Base-by-base conservation (phyloP, 2,329 filamentous ascomycete species). In the Pseudopyrenochaeta lycopersici region DNA sequence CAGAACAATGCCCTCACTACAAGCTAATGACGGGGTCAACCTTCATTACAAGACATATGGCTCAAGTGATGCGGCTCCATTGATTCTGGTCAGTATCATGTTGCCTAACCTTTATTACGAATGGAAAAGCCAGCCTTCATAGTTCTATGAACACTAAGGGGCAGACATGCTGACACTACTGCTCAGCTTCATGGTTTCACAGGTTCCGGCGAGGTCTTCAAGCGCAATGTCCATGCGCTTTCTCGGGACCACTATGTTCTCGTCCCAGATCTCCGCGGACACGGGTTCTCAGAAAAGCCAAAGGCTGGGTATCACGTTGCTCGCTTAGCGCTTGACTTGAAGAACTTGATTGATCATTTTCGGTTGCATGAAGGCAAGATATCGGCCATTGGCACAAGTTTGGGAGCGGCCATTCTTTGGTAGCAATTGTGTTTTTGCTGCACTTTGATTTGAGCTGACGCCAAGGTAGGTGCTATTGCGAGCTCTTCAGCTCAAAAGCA, bases 141-240 rank as follows among this genome's bases (percentile, higher is more conserved):
- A 1, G 21, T 21, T 14, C 15, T 33, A 14, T n/a, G 2, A 21
- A 11, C 7, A 4, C 7, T 36, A 31, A 48, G 4, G 14, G 1
- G 1, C 30, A 10, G 7, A 23, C 15, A 35, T 49, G 35, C 41
- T 48, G 27, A 17, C 12, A 33, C 15, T n/a, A 7, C 12, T 20
- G 67, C 36, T 15, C 6, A 42, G 67, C 57, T 70, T 7, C 67
- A 70, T 40, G 67, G 67, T 45, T 70, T 68, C 46, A 70, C 67
- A 15, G 66, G 67, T 17, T 65, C 67, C 0, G 51, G 59, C 0
- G 44, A 54, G n/a, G 63, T 65, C 9, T 70, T 67, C 46, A 39
- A 54, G 12, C 63, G 58, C 20, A 68, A 68, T 21, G 20, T 61
- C 2, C 5, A 35, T 1, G 32, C 38, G 11, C 33, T 70, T 4